These are phyloP conservation scores for Tetracentron sinense DNA, from an alignment of 164 flowering plant genomes.

Conservation along the genomic window DNA sequence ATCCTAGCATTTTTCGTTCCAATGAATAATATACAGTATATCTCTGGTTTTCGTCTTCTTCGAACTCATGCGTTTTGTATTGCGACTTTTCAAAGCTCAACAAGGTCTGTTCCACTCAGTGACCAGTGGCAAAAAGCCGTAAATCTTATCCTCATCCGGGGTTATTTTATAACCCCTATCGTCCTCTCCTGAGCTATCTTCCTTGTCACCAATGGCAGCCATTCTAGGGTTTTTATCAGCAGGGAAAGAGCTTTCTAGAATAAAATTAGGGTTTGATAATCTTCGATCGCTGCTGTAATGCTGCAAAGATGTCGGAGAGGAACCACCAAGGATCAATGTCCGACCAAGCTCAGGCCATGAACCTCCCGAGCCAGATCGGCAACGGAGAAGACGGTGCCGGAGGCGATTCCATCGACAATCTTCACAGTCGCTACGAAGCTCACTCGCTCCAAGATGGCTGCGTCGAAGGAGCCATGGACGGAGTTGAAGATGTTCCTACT, in stretches of 20 bases:
- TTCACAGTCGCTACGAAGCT: slow-evolving; percentile 21
- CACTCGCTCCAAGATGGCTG: slow-evolving; percentile 7
- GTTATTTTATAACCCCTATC: not conserved
- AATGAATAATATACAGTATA: not conserved
- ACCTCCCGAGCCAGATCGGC: slow-evolving; percentile 15
- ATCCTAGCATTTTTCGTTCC: no score
- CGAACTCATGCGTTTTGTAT: not conserved
- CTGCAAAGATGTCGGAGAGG: slow-evolving; percentile 22
- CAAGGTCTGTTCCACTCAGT: not conserved
- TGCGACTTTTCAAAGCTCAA: not conserved
- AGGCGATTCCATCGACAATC: slow-evolving; percentile 30
- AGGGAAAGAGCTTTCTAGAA: not conserved
- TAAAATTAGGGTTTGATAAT: not conserved
- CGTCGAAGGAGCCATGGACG: slow-evolving; percentile 14
- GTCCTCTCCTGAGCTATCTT: not conserved
- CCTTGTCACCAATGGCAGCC: not conserved
- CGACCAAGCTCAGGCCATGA: slow-evolving; percentile 15
- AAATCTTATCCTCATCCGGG: not conserved
- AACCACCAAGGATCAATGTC: slow-evolving; percentile 22
- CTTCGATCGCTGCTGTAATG: no score
- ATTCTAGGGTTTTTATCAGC: not conserved
- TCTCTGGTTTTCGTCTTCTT: not conserved
- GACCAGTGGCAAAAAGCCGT: not conserved
- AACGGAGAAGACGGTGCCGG: slow-evolving; percentile 33
- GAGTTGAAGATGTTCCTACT: slow-evolving; percentile 18